These are phyloP conservation scores for Suillus fuscotomentosus DNA, from an alignment of 768 basidiomycete species.

Conservation along the genomic window DNA sequence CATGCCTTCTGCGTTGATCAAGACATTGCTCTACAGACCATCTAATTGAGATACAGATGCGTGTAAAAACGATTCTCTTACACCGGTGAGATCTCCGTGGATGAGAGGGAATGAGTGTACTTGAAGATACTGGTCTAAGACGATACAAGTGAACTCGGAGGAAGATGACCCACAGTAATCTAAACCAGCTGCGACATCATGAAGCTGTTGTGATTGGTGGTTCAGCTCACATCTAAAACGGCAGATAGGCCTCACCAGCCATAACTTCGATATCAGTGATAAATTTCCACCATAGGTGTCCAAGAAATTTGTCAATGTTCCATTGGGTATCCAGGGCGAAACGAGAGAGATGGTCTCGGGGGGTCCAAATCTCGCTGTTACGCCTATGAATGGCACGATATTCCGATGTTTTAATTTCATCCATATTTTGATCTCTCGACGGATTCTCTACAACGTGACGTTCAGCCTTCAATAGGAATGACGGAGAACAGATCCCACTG, in stretches of 20 bases:
- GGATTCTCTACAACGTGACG: conserved; percentile 15
- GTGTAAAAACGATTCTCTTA: conserved; percentile 13
- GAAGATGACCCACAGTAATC: background rate
- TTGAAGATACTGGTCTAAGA: background rate
- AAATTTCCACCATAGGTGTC: background rate
- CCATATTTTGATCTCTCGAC: conserved; percentile 31
- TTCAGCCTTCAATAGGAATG: background rate
- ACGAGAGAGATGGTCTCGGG: conserved; percentile 23
- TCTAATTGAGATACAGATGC: background rate
- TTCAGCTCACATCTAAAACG: background rate
- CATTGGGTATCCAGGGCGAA: conserved; percentile 31
- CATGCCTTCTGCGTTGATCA: conserved; percentile 13
- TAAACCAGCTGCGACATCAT: conserved; percentile 2
- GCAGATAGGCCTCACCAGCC: conserved; percentile 11
- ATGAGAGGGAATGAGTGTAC: background rate
- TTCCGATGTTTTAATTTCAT: conserved; percentile 22
- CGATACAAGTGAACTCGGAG: background rate
- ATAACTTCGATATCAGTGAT: conserved; percentile 4
- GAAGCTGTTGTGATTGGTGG: background rate
- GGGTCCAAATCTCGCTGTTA: conserved; percentile 25
- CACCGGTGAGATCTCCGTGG: conserved; percentile 41
- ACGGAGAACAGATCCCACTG: background rate
- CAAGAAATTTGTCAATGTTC: conserved; percentile 20
- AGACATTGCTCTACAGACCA: conserved; percentile 15
- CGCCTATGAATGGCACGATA: conserved; percentile 28